Percentiles rank a stretch among this genome's conserved stretches.
phyloP scores from a whole-genome alignment of 805 yeast species.

The Komagataella pseudopastoris region DNA sequence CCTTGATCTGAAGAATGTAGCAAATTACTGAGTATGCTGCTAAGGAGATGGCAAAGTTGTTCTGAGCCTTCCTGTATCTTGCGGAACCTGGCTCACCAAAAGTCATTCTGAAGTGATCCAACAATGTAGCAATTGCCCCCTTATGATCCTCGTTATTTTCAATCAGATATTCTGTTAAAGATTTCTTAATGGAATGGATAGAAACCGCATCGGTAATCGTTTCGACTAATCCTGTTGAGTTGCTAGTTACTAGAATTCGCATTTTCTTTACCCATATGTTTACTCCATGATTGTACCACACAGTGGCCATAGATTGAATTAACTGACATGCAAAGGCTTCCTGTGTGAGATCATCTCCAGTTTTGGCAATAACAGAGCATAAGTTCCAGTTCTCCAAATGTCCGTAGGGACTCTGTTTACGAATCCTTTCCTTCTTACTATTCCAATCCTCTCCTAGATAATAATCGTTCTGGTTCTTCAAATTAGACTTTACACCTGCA shows the following conservation, averaged over 20 bases:
- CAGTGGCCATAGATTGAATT: slow-evolving; percentile 72
- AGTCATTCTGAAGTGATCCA: slow-evolving; percentile 65
- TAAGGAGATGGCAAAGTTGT: slow-evolving; percentile 70
- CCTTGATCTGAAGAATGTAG: slow-evolving; percentile 83
- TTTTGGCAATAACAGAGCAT: slow-evolving; percentile 90
- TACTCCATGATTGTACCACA: slow-evolving; percentile 62
- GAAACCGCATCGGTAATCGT: slow-evolving; percentile 93
- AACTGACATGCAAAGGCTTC: slow-evolving; percentile 97
- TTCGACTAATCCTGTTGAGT: slow-evolving; percentile 85
- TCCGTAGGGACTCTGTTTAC: slow-evolving; percentile 69
- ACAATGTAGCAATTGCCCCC: slow-evolving; percentile 56
- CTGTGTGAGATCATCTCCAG: slow-evolving; percentile 91
- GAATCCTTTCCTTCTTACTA: slow-evolving; percentile 65
- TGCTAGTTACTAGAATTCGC: slow-evolving; percentile 86
- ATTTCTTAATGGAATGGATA: slow-evolving; percentile 87
- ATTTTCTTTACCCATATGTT: slow-evolving; percentile 87
- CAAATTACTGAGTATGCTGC: slow-evolving; percentile 91
- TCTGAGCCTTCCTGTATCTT: slow-evolving; percentile 63
- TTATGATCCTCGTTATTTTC: slow-evolving; percentile 55
- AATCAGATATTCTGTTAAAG: slow-evolving; percentile 65
- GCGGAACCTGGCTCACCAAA: slow-evolving; percentile 52
- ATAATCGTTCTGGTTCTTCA: slow-evolving; percentile 15
- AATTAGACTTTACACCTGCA: slow-evolving; percentile 41
- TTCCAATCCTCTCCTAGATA: slow-evolving; percentile 91
- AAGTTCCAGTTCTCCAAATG: slow-evolving; percentile 88